Percentiles rank a stretch among this genome's conserved stretches.
Evolutionary conservation across 495 filamentous ascomycete species (phyloP).

Genomic region (Ascodesmis nigricans): DNA sequence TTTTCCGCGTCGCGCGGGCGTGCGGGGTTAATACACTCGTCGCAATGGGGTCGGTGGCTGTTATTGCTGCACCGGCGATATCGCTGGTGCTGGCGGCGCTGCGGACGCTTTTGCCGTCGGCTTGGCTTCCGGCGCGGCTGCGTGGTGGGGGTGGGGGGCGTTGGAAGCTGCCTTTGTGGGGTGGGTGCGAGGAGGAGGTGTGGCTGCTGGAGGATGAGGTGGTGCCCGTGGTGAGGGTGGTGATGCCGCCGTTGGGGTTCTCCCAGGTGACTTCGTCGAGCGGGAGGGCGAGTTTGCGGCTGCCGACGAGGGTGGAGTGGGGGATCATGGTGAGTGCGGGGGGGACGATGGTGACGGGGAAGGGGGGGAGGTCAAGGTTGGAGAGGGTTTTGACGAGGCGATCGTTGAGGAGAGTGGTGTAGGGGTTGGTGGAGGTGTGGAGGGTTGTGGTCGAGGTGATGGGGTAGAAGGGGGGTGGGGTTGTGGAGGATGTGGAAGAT

Average conservation of each 20-base stretch:
- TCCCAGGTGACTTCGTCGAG: slow-evolving; percentile 80
- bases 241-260: slow-evolving; percentile 23
- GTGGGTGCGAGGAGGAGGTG: no score
- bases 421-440: slow-evolving; percentile 52
- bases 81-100: no score
- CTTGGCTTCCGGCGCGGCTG: no score
- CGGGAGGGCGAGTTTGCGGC: slow-evolving; percentile 60
- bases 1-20: slow-evolving; percentile 55
- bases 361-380: slow-evolving; percentile 40
- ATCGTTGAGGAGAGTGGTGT: slow-evolving; percentile 59
- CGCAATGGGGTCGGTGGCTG: no score
- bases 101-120: no score
- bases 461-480: slow-evolving; percentile 30
- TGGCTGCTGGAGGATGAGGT: no score
- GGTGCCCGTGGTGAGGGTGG: no score
- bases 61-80: no score
- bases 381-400: slow-evolving; percentile 65
- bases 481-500: slow-evolving; percentile 16
- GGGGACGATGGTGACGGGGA: slow-evolving; percentile 61
- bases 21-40: no score
- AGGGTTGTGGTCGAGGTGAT: slow-evolving; percentile 71
- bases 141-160: no score
- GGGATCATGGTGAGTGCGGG: slow-evolving; percentile 62
- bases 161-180: no score
- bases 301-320: slow-evolving; percentile 50